These are phyloP conservation scores for Neoarthrinium moseri DNA, from an alignment of 2,329 filamentous ascomycete genomes.

Conservation along the genomic window DNA sequence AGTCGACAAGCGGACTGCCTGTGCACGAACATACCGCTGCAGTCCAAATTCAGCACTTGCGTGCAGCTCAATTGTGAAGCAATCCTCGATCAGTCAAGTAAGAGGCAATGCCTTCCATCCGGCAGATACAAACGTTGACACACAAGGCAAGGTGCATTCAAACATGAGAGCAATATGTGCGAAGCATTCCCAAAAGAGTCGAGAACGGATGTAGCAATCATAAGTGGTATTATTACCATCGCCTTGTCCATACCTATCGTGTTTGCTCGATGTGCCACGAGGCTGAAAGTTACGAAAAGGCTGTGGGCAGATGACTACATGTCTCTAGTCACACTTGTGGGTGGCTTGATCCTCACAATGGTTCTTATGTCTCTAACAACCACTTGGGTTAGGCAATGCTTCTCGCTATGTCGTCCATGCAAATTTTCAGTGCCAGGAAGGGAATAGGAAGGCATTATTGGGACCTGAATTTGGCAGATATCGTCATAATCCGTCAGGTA, in stretches of 20 bases:
- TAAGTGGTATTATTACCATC: background rate
- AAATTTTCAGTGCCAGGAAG: background rate
- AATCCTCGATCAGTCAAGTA: background rate
- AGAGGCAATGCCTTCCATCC: background rate
- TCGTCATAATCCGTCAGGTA: background rate
- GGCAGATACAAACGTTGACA: background rate
- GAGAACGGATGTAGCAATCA: background rate
- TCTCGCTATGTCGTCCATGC: background rate
- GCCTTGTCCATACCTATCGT: slow-evolving; percentile 1
- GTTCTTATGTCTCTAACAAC: too few relatives aligned
- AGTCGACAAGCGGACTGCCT: background rate
- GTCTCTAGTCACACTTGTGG: slow-evolving; percentile 3
- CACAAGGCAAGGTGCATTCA: background rate
- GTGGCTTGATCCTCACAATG: background rate
- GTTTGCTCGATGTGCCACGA: slow-evolving; percentile 3
- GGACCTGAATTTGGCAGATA: background rate
- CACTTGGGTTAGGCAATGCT: background rate
- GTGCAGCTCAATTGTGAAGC: background rate
- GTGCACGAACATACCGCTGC: slow-evolving; percentile 1
- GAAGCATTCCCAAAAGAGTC: slow-evolving; percentile 1
- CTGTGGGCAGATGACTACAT: slow-evolving; percentile 5
- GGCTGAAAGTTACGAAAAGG: slow-evolving; percentile 6
- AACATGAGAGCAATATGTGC: slow-evolving; percentile 1
- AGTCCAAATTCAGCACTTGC: slow-evolving; percentile 3
- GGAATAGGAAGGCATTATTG: slow-evolving; percentile 5